Evolutionary conservation across 192 early-diverging fungal genomes (phyloP), one percentile per base, ranked within the genome.

Genomic region (Phlyctochytrium bullatum): DNA sequence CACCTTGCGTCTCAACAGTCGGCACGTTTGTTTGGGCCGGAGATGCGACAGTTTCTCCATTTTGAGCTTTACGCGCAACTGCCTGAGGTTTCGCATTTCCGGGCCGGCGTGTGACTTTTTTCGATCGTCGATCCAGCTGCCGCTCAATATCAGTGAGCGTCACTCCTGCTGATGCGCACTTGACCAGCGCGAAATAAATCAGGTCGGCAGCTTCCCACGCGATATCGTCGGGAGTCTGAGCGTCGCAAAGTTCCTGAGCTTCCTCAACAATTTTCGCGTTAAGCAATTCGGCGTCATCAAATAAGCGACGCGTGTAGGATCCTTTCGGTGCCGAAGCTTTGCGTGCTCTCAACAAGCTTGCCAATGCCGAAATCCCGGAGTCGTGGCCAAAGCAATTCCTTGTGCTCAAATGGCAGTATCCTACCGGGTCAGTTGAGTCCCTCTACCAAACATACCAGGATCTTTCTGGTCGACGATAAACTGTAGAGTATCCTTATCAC

Each of bases 171-270:
- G 88, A 84, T 0, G 91, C 85, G 75, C 93, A 94, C 69, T 92
- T 94, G 60, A 85, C 86, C 66, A 99, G 76, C 3, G 93, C 88
- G 82, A 99, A 99, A 80, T 97, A 99, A 62, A 99, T 84, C 61
- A 98, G 71, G 73, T 99, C 97, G 17, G 97, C 96, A 4, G 94
- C 89, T 77, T 99, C 95, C 83, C 90, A 95, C 1, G 95, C 93
- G 74, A 97, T 88, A 3, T 98, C 91, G 16, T 88, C 87, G 36
- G 80, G 75, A 0, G 67, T 76, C 1, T 68, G 80, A 40, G 97
- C 94, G 25, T 92, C 87, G 58, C 91, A 93, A 31, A 99, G 72
- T 75, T 97, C 97, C 10, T 89, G 83, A 0, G 97, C 97, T 77
- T 98, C 95, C 73, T 99, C 97, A 78, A 93, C 84, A 65, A 99